Evolutionary conservation across 78 protist genomes (phyloP).

Genomic region (slime mould (Dictyostelium discoideum)): dicty_2.7 NC_007090.3:3895001-3895500

Average conservation of each 20-base stretch:
- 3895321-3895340: constrained; percentile 85
- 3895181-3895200: constrained; percentile 94
- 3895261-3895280: constrained; percentile 81
- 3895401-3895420: not conserved
- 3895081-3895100: constrained; percentile 38
- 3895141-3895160: constrained; percentile 73
- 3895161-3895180: constrained; percentile 82
- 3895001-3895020: not conserved
- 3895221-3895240: constrained; percentile 92
- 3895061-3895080: constrained; percentile 6
- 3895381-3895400: not conserved
- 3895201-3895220: constrained; percentile 85
- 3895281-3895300: constrained; percentile 93
- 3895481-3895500: not conserved
- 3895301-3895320: constrained; percentile 88
- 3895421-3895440: constrained; percentile 14
- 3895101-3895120: not conserved
- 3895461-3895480: not conserved
- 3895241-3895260: constrained; percentile 93
- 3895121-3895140: constrained; percentile 24
- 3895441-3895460: not conserved
- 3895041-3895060: constrained; percentile 9
- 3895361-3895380: constrained; percentile 58
- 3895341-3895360: constrained; percentile 88
- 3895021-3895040: constrained; percentile 20